phyloP scores from a whole-genome alignment of 75 land plant species.

The Azolla pinnata region DNA sequence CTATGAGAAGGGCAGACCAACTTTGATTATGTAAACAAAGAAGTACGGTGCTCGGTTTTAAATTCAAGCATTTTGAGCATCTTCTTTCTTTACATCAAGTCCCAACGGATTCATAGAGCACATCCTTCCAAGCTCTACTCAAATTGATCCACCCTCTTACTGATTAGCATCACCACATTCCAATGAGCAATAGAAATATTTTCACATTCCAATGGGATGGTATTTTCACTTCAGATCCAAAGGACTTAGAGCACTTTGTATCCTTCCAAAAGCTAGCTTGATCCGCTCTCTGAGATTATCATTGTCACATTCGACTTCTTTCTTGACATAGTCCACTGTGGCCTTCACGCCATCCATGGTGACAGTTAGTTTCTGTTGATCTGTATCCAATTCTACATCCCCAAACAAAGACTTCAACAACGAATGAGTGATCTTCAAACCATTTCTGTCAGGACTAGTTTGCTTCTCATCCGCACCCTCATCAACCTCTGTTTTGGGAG shows the following conservation, averaged over 20 bases:
- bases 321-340: conserved; percentile 48
- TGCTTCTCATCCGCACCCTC: conserved; percentile 28
- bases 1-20: too few species aligned
- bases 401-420: conserved; percentile 81
- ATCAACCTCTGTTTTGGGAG: conserved; percentile 33
- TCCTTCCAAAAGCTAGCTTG: conserved; percentile 58
- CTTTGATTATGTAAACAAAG: too few species aligned
- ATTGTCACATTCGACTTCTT: conserved; percentile 71
- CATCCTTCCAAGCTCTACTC: too few species aligned
- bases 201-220: too few species aligned
- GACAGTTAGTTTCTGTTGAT: conserved; percentile 59
- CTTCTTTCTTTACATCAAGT: too few species aligned
- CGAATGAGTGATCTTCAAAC: conserved; percentile 56
- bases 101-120: too few species aligned
- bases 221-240: conserved; percentile 11
- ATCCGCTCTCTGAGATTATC: conserved; percentile 74
- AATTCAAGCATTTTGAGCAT: too few species aligned
- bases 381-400: conserved; percentile 59
- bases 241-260: conserved; percentile 69
- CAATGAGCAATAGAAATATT: background rate
- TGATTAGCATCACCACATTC: background rate
- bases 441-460: conserved; percentile 46
- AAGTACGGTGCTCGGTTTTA: too few species aligned
- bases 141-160: too few species aligned
- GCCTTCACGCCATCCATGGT: conserved; percentile 83